Evolutionary conservation across 352 stramenopile genomes (phyloP), one percentile per base, ranked within the genome.

Genomic region (Elongisporangium senticosum): DNA sequence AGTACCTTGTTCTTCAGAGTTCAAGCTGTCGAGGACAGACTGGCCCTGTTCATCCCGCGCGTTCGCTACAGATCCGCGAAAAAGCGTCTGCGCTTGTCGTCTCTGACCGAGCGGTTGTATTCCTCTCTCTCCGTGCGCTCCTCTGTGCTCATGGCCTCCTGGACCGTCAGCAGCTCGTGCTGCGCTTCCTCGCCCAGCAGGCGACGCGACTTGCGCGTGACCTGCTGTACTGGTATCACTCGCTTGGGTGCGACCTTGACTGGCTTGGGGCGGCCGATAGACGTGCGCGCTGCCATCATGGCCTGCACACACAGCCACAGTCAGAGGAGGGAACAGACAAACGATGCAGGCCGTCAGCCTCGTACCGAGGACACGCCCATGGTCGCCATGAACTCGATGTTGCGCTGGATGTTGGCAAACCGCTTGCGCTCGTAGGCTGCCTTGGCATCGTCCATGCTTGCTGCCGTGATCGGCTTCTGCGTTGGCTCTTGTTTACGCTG

Each of bases 371-470:
- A 86, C 22, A 95, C 77, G 11, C 86, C 86, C 75, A 95, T 91
- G 48, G 80, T 75, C 54, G 76, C 71, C 83, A 95, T 91, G 59
- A 93, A 90, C 23, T 87, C 74, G 54, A 93, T 55, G 60, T 95
- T 93, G 26, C 86, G 82, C 70, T 87, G 69, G 55, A 95, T 93
- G 61, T 95, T 95, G 40, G 83, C 86, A 8, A 82, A 72, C 0
- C 86, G 82, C 64, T 88, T 89, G 64, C 78, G 77, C 67, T 95
- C 86, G 53, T 95, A 95, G 61, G 87, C 83, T 21, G 75, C 73
- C 54, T 93, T 17, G 10, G 33, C 11, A 1, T 17, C 33, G 17
- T 43, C 33, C 8, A 17, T 13, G 6, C 7, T 13, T 1, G 28
- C 10, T 2, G 33, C 8, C 8, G 2, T 17, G 1, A 39, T 7